phyloP scores from a whole-genome alignment of 805 yeast genomes.

The Candida ponderosae region DNA sequence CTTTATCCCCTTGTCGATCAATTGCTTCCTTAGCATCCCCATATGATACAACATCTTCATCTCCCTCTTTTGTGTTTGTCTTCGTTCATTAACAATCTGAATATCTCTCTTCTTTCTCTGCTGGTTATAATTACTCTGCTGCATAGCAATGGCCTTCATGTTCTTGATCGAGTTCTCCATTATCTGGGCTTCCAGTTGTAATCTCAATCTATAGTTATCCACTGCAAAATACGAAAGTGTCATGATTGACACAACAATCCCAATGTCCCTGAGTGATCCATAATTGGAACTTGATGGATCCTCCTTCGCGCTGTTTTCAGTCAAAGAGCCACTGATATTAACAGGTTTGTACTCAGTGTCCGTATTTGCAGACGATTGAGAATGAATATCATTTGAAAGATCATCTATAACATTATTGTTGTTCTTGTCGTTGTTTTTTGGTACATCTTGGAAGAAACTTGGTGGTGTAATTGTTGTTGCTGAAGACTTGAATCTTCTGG shows the following conservation, averaged over 20 bases:
- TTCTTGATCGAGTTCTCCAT: constrained; percentile 24
- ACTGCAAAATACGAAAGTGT: constrained; percentile 41
- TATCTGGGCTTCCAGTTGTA: constrained; percentile 24
- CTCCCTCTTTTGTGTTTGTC: constrained; percentile 37
- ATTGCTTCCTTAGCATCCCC: constrained; percentile 55
- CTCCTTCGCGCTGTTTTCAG: too few relatives aligned
- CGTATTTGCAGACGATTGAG: neutral
- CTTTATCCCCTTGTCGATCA: constrained; percentile 46
- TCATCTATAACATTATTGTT: too few relatives aligned
- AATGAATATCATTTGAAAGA: too few relatives aligned
- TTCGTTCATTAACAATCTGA: constrained; percentile 44
- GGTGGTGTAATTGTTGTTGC: neutral
- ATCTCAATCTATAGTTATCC: constrained; percentile 39
- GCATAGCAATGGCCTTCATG: constrained; percentile 23
- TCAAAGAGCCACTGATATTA: too few relatives aligned
- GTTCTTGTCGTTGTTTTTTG: neutral
- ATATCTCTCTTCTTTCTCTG: constrained; percentile 45
- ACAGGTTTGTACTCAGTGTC: too few relatives aligned
- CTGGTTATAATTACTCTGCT: constrained; percentile 41
- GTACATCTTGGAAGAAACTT: neutral
- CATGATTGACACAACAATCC: constrained; percentile 33
- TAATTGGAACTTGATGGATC: constrained; percentile 1
- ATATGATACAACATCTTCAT: constrained; percentile 61
- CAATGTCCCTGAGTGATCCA: constrained; percentile 28
- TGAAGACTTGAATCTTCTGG: too few relatives aligned